Evolutionary conservation across 768 basidiomycete genomes (phyloP).

Genomic region (Baorangia bicolor): DNA sequence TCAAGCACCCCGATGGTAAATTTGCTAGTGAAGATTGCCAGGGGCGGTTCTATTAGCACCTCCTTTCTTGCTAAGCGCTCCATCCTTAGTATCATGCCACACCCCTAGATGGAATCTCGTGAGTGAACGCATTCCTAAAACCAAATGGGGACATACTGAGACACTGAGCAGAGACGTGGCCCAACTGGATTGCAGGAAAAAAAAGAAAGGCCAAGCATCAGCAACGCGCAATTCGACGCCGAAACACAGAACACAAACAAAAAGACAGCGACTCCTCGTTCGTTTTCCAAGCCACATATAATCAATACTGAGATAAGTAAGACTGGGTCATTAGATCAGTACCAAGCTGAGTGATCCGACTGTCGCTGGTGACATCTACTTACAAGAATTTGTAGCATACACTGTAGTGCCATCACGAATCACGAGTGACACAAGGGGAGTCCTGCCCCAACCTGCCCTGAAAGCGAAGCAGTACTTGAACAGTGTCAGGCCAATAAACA

Average conservation of each 20-base stretch:
- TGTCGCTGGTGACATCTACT: not conserved
- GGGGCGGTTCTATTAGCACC: not conserved
- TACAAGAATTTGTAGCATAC: conserved; percentile 9
- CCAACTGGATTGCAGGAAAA: conserved; percentile 11
- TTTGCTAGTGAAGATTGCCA: conserved; percentile 9
- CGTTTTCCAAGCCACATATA: not conserved
- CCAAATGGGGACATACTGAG: conserved; percentile 4
- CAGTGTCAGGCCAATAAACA: conserved; percentile 14
- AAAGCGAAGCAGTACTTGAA: conserved; percentile 18
- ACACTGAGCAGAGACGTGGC: conserved; percentile 7
- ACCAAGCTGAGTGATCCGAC: not conserved
- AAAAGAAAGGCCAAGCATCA: not conserved
- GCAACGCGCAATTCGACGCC: not conserved
- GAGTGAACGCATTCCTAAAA: not conserved
- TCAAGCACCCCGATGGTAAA: not conserved
- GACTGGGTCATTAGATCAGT: conserved; percentile 2
- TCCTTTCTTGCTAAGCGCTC: conserved; percentile 15
- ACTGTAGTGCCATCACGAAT: conserved; percentile 16
- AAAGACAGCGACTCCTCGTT: not conserved
- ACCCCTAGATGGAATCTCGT: conserved; percentile 16
- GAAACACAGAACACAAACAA: conserved; percentile 10
- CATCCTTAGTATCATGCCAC: conserved; percentile 24
- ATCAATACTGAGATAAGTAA: not conserved
- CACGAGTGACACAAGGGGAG: conserved; percentile 21
- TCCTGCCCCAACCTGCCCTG: conserved; percentile 17